Evolutionary conservation across 805 yeast species (phyloP).

Genomic region (Myxozyma vanderwaltii): DNA sequence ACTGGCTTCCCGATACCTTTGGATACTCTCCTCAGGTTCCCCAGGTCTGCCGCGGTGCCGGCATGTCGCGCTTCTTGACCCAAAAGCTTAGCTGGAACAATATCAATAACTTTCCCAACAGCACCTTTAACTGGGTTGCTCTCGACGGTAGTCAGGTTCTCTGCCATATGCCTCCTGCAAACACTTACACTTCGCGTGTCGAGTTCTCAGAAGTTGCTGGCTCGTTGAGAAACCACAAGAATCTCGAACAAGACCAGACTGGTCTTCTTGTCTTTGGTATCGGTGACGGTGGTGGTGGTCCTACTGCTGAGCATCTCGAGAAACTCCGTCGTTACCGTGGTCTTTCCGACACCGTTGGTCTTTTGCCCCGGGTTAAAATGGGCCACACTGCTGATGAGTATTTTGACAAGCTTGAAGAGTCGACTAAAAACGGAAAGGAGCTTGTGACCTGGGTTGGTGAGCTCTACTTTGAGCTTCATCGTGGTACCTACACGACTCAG

Average conservation of each 20-base stretch:
- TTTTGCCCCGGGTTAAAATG: constrained; percentile 76
- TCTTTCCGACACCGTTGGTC: constrained; percentile 73
- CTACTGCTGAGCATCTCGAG: constrained; percentile 89
- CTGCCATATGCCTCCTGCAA: constrained; percentile 97
- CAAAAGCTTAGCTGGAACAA: constrained; percentile 97
- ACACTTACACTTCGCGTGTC: constrained; percentile 92
- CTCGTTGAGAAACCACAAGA: constrained; percentile 78
- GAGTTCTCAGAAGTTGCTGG: constrained; percentile 90
- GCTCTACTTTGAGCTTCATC: constrained; percentile 88
- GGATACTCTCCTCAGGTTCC: constrained; percentile 96
- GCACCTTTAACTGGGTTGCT: constrained; percentile 94
- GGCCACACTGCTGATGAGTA: constrained; percentile 82
- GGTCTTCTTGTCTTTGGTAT: constrained; percentile 84
- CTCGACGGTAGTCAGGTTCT: constrained; percentile 84
- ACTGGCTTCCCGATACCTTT: constrained; percentile 97
- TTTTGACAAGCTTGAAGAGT: constrained; percentile 63
- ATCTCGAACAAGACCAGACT: constrained; percentile 74
- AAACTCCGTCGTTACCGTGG: constrained; percentile 91
- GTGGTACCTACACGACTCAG: constrained; percentile 96
- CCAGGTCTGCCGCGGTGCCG: constrained; percentile 85
- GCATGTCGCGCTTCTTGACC: constrained; percentile 80
- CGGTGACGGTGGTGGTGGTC: constrained; percentile 99
- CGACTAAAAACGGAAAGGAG: constrained; percentile 63
- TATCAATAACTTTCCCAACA: constrained; percentile 83
- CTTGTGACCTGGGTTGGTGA: constrained; percentile 94